Evolutionary conservation across 257 asterid species (phyloP).

Genomic region (Solanum habrochaites): DNA sequence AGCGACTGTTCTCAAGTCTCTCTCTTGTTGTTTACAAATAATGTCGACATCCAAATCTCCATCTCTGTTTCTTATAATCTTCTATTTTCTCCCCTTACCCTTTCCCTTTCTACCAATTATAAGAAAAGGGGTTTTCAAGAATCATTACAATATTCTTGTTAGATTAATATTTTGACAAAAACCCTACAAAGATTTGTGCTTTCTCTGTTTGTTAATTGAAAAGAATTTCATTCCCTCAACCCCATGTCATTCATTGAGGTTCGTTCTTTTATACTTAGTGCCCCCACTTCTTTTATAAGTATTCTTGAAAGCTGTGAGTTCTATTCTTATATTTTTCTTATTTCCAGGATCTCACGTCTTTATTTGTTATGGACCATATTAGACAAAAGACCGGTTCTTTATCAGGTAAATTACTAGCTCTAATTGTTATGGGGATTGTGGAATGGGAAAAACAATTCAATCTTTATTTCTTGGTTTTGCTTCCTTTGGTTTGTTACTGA

Average conservation of each 20-base stretch:
- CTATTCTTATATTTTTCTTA: background rate
- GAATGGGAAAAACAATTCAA: background rate
- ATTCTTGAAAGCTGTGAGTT: constrained; percentile 1
- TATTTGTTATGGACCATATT: constrained; percentile 25
- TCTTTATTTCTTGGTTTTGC: background rate
- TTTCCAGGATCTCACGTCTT: constrained; percentile 50
- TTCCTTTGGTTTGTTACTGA: background rate
- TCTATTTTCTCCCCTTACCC: background rate
- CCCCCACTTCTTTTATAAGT: background rate
- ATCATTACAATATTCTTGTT: background rate
- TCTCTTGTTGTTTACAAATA: background rate
- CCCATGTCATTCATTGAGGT: constrained; percentile 71
- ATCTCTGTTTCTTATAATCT: background rate
- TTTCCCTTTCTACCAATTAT: background rate
- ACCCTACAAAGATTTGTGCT: background rate
- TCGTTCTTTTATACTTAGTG: background rate
- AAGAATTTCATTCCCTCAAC: background rate
- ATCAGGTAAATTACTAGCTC: constrained; percentile 11
- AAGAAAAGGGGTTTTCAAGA: background rate
- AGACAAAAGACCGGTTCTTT: constrained; percentile 19
- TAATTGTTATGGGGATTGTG: background rate
- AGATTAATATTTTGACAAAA: background rate
- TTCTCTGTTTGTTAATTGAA: background rate
- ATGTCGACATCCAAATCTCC: background rate
- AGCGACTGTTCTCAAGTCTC: background rate